These are phyloP conservation scores for Populus trichocarpa DNA, from an alignment of 441 rosid species.

Conservation along the genomic window DNA sequence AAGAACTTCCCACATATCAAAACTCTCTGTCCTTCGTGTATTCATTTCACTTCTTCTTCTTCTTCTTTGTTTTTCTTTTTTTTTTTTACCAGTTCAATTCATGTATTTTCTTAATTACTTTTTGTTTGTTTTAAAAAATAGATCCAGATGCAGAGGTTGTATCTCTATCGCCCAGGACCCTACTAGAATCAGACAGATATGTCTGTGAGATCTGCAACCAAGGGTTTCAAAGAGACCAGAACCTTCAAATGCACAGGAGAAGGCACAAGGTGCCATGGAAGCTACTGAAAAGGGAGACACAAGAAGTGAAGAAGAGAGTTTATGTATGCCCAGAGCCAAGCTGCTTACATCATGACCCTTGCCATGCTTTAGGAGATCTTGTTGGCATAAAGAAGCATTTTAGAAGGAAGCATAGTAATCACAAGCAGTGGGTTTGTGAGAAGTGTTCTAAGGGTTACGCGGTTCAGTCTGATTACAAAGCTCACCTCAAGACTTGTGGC, in stretches of 20 bases:
- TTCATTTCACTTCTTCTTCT: neutral
- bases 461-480: slow-evolving; percentile 95
- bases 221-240: slow-evolving; percentile 95
- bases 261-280: slow-evolving; percentile 98
- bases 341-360: slow-evolving; percentile 90
- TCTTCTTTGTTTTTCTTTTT: neutral
- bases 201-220: slow-evolving; percentile 95
- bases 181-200: slow-evolving; percentile 78
- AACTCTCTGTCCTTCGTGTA: neutral
- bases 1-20: neutral
- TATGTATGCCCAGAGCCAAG: slow-evolving; percentile 87
- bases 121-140: slow-evolving; percentile 7
- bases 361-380: slow-evolving; percentile 93
- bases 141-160: slow-evolving; percentile 98
- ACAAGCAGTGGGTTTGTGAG: slow-evolving; percentile 88
- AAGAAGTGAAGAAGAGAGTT: slow-evolving; percentile 68
- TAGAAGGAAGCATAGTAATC: slow-evolving; percentile 83
- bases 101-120: neutral
- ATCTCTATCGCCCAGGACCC: slow-evolving; percentile 80
- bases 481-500: slow-evolving; percentile 96
- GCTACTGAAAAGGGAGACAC: slow-evolving; percentile 75
- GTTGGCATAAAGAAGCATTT: slow-evolving; percentile 93
- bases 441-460: slow-evolving; percentile 91
- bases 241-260: slow-evolving; percentile 89
- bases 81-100: neutral